phyloP scores from a whole-genome alignment of 1,284 basidiomycete genomes.

The Malassezia cuniculi region DNA sequence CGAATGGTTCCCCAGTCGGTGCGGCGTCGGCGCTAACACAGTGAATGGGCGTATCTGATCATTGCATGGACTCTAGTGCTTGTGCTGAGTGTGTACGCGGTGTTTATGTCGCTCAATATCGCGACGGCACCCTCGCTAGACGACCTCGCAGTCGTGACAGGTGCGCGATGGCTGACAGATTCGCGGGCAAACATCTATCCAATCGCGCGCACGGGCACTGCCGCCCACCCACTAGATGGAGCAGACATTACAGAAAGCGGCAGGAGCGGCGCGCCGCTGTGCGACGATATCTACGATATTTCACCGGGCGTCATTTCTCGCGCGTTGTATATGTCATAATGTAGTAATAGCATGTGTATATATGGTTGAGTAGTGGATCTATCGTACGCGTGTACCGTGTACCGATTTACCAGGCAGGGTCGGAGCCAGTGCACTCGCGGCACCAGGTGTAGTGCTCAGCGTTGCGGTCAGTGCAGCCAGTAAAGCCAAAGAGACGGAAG shows the following conservation, averaged over 20 bases:
- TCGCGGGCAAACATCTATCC: no score
- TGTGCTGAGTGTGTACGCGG: constrained; percentile 13
- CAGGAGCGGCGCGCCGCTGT: constrained; percentile 4
- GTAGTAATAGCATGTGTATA: no score
- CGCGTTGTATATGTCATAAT: constrained; percentile 4
- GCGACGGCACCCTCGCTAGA: constrained; percentile 11
- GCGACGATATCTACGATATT: constrained; percentile 15
- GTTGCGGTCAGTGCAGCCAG: constrained; percentile 9
- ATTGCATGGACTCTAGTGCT: constrained; percentile 17
- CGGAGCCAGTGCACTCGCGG: constrained; percentile 10
- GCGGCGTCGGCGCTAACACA: constrained; percentile 4
- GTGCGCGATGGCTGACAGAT: no score
- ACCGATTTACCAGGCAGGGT: constrained; percentile 10
- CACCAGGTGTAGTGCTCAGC: constrained; percentile 13
- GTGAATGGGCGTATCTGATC: constrained; percentile 21
- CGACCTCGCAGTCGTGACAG: constrained; percentile 12
- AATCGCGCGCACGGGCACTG: neutral
- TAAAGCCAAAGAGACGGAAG: constrained; percentile 7
- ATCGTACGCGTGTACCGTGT: no score
- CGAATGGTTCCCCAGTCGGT: constrained; percentile 20
- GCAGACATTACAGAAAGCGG: constrained; percentile 4
- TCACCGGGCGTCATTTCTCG: constrained; percentile 14
- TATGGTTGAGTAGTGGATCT: no score
- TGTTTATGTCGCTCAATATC: constrained; percentile 14
- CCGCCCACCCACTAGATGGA: constrained; percentile 1